Conservation (phyloP, 306 rosid genomes). For the Delonix regia region DNA sequence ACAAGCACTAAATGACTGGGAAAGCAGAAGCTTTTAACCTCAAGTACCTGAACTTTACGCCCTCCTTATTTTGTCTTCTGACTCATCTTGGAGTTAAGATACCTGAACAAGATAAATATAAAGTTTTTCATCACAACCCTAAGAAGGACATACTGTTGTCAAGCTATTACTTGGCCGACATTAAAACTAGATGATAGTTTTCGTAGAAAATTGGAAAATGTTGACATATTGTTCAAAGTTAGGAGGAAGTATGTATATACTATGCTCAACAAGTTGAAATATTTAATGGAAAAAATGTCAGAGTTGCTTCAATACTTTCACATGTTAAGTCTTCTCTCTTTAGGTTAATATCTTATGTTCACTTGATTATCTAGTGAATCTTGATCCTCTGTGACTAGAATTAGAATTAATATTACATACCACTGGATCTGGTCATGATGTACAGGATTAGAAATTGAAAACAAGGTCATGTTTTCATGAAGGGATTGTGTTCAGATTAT, state of each 20-base stretch:
- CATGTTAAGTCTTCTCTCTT: constrained; percentile 3
- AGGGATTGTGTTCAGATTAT: constrained; percentile 17
- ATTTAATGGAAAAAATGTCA: neutral
- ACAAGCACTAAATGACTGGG: neutral
- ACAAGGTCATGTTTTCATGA: constrained; percentile 15
- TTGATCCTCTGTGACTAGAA: constrained; percentile 6
- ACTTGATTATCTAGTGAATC: neutral
- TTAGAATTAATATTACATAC: constrained; percentile 19
- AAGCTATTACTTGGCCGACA: constrained; percentile 2
- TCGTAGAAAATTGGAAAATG: neutral
- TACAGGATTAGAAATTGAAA: constrained; percentile 28
- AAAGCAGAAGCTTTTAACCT: constrained; percentile 23
- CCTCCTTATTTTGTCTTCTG: constrained; percentile 20
- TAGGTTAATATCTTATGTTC: neutral
- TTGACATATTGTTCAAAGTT: neutral
- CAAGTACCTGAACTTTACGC: constrained; percentile 11
- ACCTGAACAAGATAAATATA: neutral
- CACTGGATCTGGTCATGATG: constrained; percentile 30
- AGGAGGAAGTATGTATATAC: neutral
- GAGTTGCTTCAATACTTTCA: constrained; percentile 18
- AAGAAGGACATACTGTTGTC: neutral
- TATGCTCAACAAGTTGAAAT: neutral
- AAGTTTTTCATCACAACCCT: constrained; percentile 16
- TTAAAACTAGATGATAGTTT: neutral
- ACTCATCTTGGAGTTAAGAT: constrained; percentile 19